Evolutionary conservation across 371 early-diverging fungal genomes (phyloP).

Genomic region (Entomophthora muscae): DNA sequence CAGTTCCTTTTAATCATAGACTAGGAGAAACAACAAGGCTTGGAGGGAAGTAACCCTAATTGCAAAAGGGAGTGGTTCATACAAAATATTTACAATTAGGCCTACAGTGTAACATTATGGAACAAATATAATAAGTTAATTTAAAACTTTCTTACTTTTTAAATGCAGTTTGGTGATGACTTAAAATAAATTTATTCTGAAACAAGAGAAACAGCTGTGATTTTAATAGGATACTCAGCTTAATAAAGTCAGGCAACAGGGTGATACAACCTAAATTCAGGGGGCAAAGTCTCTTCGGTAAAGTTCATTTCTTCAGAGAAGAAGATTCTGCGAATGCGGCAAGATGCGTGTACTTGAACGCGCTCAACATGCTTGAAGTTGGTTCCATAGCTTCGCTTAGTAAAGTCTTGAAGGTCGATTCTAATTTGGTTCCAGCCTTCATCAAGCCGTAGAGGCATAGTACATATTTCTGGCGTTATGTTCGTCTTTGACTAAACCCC

Average conservation of each 20-base stretch:
- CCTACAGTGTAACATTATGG: too few relatives aligned
- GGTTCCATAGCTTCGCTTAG: conserved; percentile 74
- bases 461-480: conserved; percentile 71
- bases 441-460: conserved; percentile 88
- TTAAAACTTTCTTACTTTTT: too few relatives aligned
- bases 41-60: too few relatives aligned
- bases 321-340: conserved; percentile 69
- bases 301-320: conserved; percentile 71
- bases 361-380: conserved; percentile 72
- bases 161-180: too few relatives aligned
- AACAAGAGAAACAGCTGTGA: too few relatives aligned
- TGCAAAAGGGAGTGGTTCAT: too few relatives aligned
- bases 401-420: conserved; percentile 71
- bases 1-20: too few relatives aligned
- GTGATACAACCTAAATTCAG: conserved; percentile 77
- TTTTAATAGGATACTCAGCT: too few relatives aligned
- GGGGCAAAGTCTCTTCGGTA: conserved; percentile 81
- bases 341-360: conserved; percentile 83
- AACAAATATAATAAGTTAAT: too few relatives aligned
- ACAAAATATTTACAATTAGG: too few relatives aligned
- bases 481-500: conserved; percentile 55
- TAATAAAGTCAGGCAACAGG: conserved; percentile 26
- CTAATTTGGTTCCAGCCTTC: conserved; percentile 92
- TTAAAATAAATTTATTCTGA: too few relatives aligned
- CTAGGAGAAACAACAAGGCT: too few relatives aligned